Evolutionary conservation across 1,139 yeast species (phyloP).

Genomic region (Saccharomyces hybrid): DNA sequence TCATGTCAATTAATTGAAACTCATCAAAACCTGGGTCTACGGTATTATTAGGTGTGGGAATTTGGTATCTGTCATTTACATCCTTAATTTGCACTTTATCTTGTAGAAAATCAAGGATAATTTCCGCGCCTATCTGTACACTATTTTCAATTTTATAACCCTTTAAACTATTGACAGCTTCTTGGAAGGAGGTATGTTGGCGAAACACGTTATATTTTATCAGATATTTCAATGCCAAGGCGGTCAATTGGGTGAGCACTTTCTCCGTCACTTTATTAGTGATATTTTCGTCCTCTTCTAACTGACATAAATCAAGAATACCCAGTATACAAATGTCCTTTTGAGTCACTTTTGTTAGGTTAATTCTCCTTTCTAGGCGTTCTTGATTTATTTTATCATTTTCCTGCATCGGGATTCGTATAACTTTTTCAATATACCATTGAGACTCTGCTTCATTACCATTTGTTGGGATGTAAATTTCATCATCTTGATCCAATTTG

Average conservation of each 20-base stretch:
- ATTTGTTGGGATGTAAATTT: neutral
- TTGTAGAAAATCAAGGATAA: neutral
- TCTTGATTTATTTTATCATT: neutral
- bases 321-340: neutral
- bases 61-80: neutral
- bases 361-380: neutral
- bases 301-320: neutral
- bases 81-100: neutral
- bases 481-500: neutral
- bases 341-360: neutral
- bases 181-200: neutral
- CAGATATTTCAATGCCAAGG: neutral
- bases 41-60: neutral
- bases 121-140: neutral
- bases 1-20: neutral
- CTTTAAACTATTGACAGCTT: neutral
- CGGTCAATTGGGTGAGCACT: neutral
- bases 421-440: neutral
- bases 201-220: neutral
- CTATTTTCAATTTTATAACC: neutral
- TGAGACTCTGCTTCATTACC: neutral
- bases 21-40: neutral
- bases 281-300: neutral
- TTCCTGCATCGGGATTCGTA: neutral
- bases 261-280: neutral